Percentiles rank a stretch among this genome's conserved stretches.
Conservation (phyloP, 2,329 filamentous ascomycete genomes). For the Hypoxylon sp. region DNA sequence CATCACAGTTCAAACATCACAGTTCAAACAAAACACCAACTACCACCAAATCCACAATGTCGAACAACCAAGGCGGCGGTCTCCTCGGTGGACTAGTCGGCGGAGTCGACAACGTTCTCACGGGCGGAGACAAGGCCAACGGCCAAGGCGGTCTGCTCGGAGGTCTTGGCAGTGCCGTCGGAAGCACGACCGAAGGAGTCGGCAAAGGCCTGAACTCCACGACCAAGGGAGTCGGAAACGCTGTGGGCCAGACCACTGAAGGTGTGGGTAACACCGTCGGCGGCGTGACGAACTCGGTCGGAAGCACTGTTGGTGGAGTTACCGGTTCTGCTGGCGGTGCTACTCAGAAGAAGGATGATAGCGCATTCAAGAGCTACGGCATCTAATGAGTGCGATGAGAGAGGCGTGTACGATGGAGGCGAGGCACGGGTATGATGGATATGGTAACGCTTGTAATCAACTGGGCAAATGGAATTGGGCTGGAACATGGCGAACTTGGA, state of each 20-base stretch:
- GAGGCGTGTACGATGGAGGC: not conserved
- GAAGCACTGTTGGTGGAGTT: slow-evolving; percentile 48
- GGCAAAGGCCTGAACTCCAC: slow-evolving; percentile 54
- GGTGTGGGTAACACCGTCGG: slow-evolving; percentile 51
- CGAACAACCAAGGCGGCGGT: slow-evolving; percentile 54
- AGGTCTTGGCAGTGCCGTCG: slow-evolving; percentile 52
- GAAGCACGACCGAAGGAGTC: slow-evolving; percentile 52
- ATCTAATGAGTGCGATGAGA: slow-evolving; percentile 27
- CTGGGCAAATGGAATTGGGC: not conserved
- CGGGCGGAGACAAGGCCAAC: slow-evolving; percentile 54
- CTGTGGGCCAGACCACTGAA: slow-evolving; percentile 53
- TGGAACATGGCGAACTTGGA: not conserved
- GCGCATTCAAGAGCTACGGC: slow-evolving; percentile 50
- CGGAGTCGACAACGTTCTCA: slow-evolving; percentile 55
- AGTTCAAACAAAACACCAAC: slow-evolving; percentile 13
- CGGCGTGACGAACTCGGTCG: slow-evolving; percentile 47
- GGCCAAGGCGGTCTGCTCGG: slow-evolving; percentile 55
- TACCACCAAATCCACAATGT: slow-evolving; percentile 49
- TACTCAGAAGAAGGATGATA: slow-evolving; percentile 37
- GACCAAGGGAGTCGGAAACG: slow-evolving; percentile 51
- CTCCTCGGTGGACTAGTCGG: slow-evolving; percentile 54
- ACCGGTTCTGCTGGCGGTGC: slow-evolving; percentile 44
- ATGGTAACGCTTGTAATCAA: not conserved
- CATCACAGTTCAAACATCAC: slow-evolving; percentile 1
- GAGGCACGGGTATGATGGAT: slow-evolving; percentile 11